Conservation (phyloP, 2,329 filamentous ascomycete species). For the Colletotrichum magnum region DNA sequence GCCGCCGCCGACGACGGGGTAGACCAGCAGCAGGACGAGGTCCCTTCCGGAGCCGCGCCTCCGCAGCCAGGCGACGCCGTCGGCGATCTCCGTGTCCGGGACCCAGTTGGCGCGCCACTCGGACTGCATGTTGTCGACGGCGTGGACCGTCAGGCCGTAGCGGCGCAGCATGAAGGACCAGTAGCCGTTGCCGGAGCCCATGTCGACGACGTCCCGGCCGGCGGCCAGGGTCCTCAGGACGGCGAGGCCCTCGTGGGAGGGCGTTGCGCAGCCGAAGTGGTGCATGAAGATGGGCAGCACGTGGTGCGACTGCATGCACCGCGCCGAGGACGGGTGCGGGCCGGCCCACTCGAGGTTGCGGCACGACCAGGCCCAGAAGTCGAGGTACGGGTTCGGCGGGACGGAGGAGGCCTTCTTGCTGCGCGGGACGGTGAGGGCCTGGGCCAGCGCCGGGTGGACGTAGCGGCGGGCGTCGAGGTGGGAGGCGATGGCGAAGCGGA, state of each 20-base stretch:
- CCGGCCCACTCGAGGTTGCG: slow-evolving; percentile 76
- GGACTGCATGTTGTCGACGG: slow-evolving; percentile 78
- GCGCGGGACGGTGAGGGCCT: slow-evolving; percentile 60
- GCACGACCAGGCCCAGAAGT: slow-evolving; percentile 77
- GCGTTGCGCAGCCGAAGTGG: slow-evolving; percentile 82
- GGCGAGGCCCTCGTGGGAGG: slow-evolving; percentile 75
- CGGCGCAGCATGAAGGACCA: slow-evolving; percentile 80
- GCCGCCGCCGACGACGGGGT: slow-evolving; percentile 77
- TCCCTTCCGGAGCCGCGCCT: slow-evolving; percentile 64
- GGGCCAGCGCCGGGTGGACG: slow-evolving; percentile 59
- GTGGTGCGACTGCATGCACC: slow-evolving; percentile 73
- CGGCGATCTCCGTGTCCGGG: slow-evolving; percentile 72
- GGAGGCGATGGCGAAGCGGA: slow-evolving; percentile 68
- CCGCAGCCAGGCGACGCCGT: slow-evolving; percentile 72
- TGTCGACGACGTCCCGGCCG: slow-evolving; percentile 70
- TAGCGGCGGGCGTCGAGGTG: slow-evolving; percentile 69
- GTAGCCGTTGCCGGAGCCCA: slow-evolving; percentile 82
- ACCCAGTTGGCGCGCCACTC: slow-evolving; percentile 80
- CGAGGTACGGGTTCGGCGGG: slow-evolving; percentile 73
- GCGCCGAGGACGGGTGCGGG: slow-evolving; percentile 66
- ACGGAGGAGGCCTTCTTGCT: slow-evolving; percentile 57
- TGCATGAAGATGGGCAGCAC: slow-evolving; percentile 82
- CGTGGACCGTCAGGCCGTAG: slow-evolving; percentile 66
- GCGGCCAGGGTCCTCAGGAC: slow-evolving; percentile 71
- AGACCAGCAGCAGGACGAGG: slow-evolving; percentile 77